Base-by-base conservation (phyloP, 257 asterid species). In the Salvia hispanica region DNA sequence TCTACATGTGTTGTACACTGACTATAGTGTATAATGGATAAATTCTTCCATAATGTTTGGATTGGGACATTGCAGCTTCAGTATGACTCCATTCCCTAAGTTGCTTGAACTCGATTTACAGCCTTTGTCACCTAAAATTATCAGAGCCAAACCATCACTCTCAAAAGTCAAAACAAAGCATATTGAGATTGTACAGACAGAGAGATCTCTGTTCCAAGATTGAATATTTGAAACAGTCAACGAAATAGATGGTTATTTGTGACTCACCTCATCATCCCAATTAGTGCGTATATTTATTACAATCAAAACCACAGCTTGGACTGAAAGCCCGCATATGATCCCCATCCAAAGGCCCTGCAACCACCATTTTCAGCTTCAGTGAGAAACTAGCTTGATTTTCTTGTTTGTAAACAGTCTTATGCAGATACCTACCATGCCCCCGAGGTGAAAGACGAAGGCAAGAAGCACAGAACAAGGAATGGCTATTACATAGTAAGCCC, bases 341-440 rank as follows among this genome's bases (percentile, higher is more conserved):
- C 96, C 92, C 69, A 77, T 77, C 96, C 96, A 89, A 61, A 86
- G 88, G 15, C 95, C 96, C 95, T 86, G 51, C 63, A 63, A 31
- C 10, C 50, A 7, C 14, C 1, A 25, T 25, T 25, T 25, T 25
- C 31, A 39, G 50, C 62, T 67, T 51, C 64, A 15, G 63, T 43
- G 6, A 10, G 10, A 43, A 54, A 10, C 6, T 16, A 34, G 9
- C 50, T 10, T 4, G 4, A 15, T 54, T 36, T 37, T 10, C 4
- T 14, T 28, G 66, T 5, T 34, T 34, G 39, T 5, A 34, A 34
- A 14, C 2, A 45, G 39, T n/a, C 66, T 13, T 48, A 4, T 58
- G 4, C n/a, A 1, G 31, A 25, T 7, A 65, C 74, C 28, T 15
- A 86, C 95, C 90, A 74, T 78, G 72, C 96, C 95, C 69, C 86